phyloP scores from a whole-genome alignment of 2,329 filamentous ascomycete species.

The Pyrenochaeta sp. region DNA sequence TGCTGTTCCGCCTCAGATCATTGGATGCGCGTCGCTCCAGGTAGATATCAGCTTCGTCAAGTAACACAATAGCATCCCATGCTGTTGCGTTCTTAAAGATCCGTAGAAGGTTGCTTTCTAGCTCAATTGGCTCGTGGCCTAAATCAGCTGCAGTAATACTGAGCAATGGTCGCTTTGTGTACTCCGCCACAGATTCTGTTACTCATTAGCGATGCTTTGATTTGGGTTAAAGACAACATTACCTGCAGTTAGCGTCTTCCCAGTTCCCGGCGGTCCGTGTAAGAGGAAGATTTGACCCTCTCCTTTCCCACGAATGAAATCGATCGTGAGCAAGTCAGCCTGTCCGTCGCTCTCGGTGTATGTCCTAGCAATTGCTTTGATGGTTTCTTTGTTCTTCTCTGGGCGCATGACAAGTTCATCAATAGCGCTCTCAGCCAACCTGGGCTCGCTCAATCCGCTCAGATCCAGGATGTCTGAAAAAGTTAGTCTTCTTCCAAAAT shows the following conservation, averaged over 20 bases:
- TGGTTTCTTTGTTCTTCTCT: conserved; percentile 14
- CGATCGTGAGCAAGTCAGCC: background rate
- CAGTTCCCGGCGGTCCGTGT: no score
- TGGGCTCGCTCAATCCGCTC: background rate
- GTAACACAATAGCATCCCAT: conserved; percentile 38
- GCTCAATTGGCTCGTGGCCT: conserved; percentile 12
- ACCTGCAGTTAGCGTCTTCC: no score
- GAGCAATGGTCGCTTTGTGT: conserved; percentile 27
- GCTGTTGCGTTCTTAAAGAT: conserved; percentile 22
- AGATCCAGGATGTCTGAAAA: background rate
- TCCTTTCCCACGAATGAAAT: no score
- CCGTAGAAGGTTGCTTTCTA: conserved; percentile 18
- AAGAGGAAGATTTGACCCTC: no score
- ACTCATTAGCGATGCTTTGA: no score
- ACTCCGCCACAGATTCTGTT: conserved; percentile 35
- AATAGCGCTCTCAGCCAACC: background rate
- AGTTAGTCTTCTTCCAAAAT: background rate
- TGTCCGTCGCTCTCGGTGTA: conserved; percentile 23
- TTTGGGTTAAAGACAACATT: no score
- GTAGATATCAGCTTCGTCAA: conserved; percentile 51
- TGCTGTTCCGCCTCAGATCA: conserved; percentile 41
- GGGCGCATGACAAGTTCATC: background rate
- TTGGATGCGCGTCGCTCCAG: conserved; percentile 40
- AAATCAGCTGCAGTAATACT: conserved; percentile 26
- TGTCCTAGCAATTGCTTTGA: conserved; percentile 14